These are phyloP conservation scores for Yarrowia sp. DNA, from an alignment of 805 yeast genomes.

Conservation along the genomic window DNA sequence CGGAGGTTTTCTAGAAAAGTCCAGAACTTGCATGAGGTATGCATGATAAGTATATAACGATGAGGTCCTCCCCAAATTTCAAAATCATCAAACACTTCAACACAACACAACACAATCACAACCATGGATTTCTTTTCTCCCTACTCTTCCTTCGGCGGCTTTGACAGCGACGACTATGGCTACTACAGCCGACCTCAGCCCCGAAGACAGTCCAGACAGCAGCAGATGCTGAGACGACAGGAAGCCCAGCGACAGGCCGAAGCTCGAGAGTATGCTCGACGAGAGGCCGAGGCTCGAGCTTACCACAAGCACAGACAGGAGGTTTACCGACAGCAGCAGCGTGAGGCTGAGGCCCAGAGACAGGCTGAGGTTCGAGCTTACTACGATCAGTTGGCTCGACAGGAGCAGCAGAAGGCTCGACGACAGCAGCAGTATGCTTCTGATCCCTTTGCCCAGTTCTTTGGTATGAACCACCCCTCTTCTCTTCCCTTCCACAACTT, in stretches of 20 bases:
- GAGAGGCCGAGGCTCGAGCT: slow-evolving; percentile 29
- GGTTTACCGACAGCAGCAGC: slow-evolving; percentile 21
- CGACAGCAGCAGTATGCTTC: slow-evolving; percentile 4
- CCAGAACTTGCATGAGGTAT: slow-evolving; percentile 13
- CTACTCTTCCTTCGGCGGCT: slow-evolving; percentile 26
- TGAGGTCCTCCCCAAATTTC: not conserved
- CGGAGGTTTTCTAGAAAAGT: slow-evolving; percentile 30
- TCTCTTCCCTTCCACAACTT: slow-evolving; percentile 24
- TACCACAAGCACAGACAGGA: slow-evolving; percentile 25
- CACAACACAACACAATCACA: slow-evolving; percentile 7
- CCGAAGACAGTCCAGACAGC: slow-evolving; percentile 25
- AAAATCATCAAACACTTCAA: not conserved
- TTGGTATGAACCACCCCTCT: slow-evolving; percentile 2
- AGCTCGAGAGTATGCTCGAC: slow-evolving; percentile 29
- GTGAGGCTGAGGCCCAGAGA: slow-evolving; percentile 23
- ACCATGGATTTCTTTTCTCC: slow-evolving; percentile 30
- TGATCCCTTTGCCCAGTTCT: slow-evolving; percentile 27
- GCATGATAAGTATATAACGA: slow-evolving; percentile 33
- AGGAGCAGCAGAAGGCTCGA: slow-evolving; percentile 22
- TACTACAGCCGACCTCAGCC: slow-evolving; percentile 31
- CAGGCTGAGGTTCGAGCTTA: slow-evolving; percentile 34
- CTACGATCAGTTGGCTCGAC: slow-evolving; percentile 27
- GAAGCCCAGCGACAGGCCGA: slow-evolving; percentile 35
- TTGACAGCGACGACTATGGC: slow-evolving; percentile 5
- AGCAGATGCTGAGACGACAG: slow-evolving; percentile 30